These are phyloP conservation scores for Elymus sibiricus DNA, from an alignment of 176 grass and related monocot species.

Conservation along the genomic window DNA sequence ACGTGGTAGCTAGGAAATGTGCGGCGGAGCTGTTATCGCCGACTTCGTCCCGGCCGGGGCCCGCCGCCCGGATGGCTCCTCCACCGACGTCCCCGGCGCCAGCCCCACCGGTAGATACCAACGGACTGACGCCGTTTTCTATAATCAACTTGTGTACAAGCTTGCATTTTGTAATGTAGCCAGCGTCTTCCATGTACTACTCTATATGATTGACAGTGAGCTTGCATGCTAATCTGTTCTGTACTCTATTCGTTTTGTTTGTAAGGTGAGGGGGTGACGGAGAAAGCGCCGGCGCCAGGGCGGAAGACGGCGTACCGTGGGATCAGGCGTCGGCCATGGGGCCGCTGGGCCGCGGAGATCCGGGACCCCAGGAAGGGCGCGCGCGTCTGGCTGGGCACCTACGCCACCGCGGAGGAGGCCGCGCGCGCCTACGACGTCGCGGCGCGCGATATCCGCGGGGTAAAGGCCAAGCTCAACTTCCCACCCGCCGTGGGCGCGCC, in stretches of 20 bases:
- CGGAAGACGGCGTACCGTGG: slow-evolving; percentile 67
- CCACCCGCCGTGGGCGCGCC: slow-evolving; percentile 9
- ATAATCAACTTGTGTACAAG: no score
- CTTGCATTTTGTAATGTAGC: neutral
- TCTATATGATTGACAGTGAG: neutral
- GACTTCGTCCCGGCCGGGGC: slow-evolving; percentile 17
- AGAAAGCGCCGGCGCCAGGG: slow-evolving; percentile 27
- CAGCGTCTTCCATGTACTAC: neutral
- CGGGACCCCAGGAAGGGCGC: slow-evolving; percentile 77
- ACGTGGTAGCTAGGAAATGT: slow-evolving; percentile 26
- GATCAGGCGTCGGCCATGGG: slow-evolving; percentile 72
- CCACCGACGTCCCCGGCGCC: neutral
- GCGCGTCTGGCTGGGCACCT: slow-evolving; percentile 88
- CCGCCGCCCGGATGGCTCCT: neutral
- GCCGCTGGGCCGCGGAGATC: slow-evolving; percentile 94
- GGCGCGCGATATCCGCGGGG: slow-evolving; percentile 61
- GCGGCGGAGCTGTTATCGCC: slow-evolving; percentile 44
- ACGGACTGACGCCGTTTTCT: no score
- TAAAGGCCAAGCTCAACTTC: slow-evolving; percentile 82
- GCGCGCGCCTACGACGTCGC: slow-evolving; percentile 75
- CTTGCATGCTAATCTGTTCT: no score
- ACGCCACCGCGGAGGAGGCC: slow-evolving; percentile 70
- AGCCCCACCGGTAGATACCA: slow-evolving; percentile 4
- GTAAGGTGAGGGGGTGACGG: neutral
- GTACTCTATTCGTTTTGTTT: neutral